phyloP scores from a whole-genome alignment of 2,329 filamentous ascomycete species.

The Sporothrix phasma region DNA sequence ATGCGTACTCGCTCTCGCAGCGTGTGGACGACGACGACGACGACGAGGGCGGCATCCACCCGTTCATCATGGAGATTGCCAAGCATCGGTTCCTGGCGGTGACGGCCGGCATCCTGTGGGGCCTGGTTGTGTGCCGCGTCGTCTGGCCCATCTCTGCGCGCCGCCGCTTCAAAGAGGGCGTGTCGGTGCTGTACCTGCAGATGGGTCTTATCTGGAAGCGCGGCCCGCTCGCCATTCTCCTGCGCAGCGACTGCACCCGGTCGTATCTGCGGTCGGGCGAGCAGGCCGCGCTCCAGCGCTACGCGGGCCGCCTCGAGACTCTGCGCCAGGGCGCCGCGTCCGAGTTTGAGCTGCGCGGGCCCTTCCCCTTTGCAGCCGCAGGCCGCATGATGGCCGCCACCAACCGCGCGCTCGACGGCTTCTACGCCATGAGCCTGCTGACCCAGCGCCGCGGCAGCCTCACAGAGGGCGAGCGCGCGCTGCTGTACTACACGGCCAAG shows the following conservation, averaged over 20 bases:
- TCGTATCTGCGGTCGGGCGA: constrained; percentile 83
- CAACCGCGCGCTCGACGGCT: constrained; percentile 77
- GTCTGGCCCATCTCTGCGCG: constrained; percentile 93
- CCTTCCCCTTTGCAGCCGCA: constrained; percentile 69
- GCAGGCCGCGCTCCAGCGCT: constrained; percentile 77
- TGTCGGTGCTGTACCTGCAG: constrained; percentile 84
- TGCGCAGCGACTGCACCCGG: constrained; percentile 45
- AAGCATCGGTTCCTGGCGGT: constrained; percentile 82
- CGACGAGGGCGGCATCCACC: constrained; percentile 75
- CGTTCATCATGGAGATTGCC: constrained; percentile 79
- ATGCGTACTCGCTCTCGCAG: constrained; percentile 82
- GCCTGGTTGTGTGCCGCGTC: constrained; percentile 75
- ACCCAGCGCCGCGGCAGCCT: constrained; percentile 69
- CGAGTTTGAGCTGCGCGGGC: constrained; percentile 81
- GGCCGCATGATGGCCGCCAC: constrained; percentile 69
- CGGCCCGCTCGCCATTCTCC: constrained; percentile 69
- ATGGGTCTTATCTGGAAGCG: constrained; percentile 96
- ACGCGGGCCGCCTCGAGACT: constrained; percentile 61
- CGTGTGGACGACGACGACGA: constrained; percentile 73
- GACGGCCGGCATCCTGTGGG: constrained; percentile 80
- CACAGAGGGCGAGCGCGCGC: constrained; percentile 68
- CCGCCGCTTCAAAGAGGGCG: constrained; percentile 76
- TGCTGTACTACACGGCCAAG: constrained; percentile 66
- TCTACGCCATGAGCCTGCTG: constrained; percentile 92
- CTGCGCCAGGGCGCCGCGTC: constrained; percentile 63